Evolutionary conservation across 2,329 filamentous ascomycete genomes (phyloP), one percentile per base, ranked within the genome.

Genomic region (Diaporthe ilicicola): DNA sequence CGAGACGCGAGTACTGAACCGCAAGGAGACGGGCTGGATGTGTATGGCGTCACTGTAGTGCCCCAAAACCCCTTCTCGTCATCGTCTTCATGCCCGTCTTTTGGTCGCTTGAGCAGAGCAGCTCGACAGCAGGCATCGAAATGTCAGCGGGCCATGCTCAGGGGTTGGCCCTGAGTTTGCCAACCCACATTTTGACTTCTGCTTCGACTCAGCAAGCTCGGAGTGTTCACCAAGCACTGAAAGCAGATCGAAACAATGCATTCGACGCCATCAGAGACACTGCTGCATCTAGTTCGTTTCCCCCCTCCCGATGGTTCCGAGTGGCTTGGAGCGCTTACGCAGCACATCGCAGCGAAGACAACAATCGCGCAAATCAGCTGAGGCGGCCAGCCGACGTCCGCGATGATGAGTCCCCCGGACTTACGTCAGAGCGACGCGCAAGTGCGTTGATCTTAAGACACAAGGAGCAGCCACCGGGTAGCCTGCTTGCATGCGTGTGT

Each of bases 261-360:
- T 1, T 13, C 27, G 17, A 34, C 51, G 29, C 19, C 24, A 54
- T 34, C 29, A 5, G 13, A 37, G 17, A 12, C 29, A 4, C n/a
- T 54, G 29, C 29, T 34, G 29, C 29, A 8, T 13, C 12, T 32
- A 29, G 9, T 10, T 4, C 27, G 27, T 2, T 27, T 22, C 17
- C n/a, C 13, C 15, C 7, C 3, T 29, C 17, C 22, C 42, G 27
- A 62, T 13, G 17, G 17, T 48, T 34, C 27, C 42, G 29, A 34
- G 59, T 48, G 59, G 59, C 59, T 62, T 62, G 56, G 39, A n/a
- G 22, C 56, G 56, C 56, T 62, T 62, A 62, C 42, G 59, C 59
- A 62, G 42, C 59, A 29, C 59, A 34, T 42, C 19, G 59, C 59
- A 48, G 19, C 4, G 4, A 32, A 13, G n/a, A 12, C 32, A 17